Evolutionary conservation across 768 basidiomycete genomes (phyloP), one percentile per base, ranked within the genome.

Genomic region (Pisolithus orientalis): DNA sequence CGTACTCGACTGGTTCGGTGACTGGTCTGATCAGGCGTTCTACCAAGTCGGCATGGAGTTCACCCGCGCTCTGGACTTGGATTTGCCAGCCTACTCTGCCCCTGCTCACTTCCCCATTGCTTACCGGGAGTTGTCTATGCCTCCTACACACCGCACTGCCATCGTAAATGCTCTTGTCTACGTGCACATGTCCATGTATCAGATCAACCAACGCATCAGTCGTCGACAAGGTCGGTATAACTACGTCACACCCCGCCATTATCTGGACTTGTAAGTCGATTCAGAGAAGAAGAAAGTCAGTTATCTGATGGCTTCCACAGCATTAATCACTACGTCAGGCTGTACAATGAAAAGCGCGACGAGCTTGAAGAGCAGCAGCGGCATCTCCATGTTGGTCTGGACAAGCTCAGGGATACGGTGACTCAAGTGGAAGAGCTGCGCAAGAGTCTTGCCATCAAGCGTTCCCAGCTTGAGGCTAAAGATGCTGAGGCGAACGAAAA

Each of bases 1-100:
- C 67, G 96, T 99, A 7, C 77, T 99, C 52, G 95, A 99, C 69
- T 99, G 96, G 96, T 98, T 98, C 61, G 96, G 96, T 27, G 94
- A 97, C 66, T 99, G 96, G 96, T 93, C 94, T 14, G 93, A 96
- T 60, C 94, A 97, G 65, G 94, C 96, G 0, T 90, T 98, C 71
- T 98, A 89, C 65, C 96, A 98, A 75, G 96, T 99, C 54, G 96
- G 90, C 40, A 83, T 89, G 77, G 96, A 98, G 70, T 95, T 99
- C 70, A 98, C 95, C 2, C 82, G 90, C 49, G 87, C 89, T 0
- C 79, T 99, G 58, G 96, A 98, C 69, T 80, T 99, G 57, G 96
- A 98, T 62, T 69, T 91, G 37, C 77, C 89, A 5, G 80, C 84
- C 1, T 98, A 94, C 70, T 75, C 69, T 21, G 83, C 93, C 8